These are phyloP conservation scores for Anastatica hierochuntica DNA, from an alignment of 345 rosid genomes.

Conservation along the genomic window DNA sequence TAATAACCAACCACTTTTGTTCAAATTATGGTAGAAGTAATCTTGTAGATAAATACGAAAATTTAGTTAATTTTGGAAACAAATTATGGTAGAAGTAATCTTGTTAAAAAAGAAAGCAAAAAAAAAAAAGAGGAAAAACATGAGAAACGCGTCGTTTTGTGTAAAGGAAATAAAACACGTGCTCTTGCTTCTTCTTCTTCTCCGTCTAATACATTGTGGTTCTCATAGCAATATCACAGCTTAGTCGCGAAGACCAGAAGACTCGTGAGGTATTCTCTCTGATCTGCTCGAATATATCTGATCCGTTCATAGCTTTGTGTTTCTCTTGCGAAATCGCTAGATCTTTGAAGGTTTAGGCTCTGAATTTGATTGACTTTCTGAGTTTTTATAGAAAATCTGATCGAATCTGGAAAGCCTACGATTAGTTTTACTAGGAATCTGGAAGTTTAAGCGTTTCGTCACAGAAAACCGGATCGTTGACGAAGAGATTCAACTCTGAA, in stretches of 20 bases:
- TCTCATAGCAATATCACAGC: neutral
- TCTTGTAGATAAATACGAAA: too few species aligned
- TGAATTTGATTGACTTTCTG: constrained; percentile 5
- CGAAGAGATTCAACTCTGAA: neutral
- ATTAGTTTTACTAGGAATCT: neutral
- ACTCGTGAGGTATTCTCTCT: constrained; percentile 11
- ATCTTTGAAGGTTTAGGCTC: constrained; percentile 8
- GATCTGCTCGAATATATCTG: constrained; percentile 8
- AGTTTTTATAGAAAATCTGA: neutral
- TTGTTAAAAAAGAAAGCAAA: neutral
- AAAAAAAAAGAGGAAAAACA: neutral
- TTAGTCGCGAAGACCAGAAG: constrained; percentile 9
- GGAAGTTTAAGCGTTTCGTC: neutral
- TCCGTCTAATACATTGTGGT: neutral
- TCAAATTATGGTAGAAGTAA: too few species aligned
- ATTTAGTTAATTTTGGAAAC: too few species aligned
- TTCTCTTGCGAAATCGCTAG: neutral
- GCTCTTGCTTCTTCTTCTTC: neutral
- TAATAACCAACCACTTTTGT: too few species aligned
- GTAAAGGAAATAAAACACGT: neutral
- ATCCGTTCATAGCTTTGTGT: neutral
- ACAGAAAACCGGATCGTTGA: neutral
- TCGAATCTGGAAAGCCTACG: constrained; percentile 1
- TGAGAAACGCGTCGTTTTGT: constrained; percentile 14
- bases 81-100: too few species aligned